Evolutionary conservation across 768 basidiomycete species (phyloP).

Genomic region (Lactifluus pinguis): DNA sequence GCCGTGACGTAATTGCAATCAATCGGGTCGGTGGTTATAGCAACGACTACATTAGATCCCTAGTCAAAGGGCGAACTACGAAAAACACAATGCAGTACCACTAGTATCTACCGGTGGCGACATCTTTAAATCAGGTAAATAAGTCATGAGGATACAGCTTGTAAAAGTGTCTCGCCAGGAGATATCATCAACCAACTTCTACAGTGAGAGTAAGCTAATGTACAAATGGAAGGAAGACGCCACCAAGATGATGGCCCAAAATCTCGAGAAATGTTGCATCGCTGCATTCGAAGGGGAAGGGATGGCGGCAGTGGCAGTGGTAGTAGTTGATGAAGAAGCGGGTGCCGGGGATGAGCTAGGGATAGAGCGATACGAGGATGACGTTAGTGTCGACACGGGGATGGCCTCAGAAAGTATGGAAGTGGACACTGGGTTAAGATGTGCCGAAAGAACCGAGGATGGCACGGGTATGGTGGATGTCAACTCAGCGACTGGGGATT

Average conservation of each 20-base stretch:
- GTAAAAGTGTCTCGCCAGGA: background rate
- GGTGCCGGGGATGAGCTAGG: background rate
- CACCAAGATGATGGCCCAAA: background rate
- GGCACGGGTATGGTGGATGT: constrained; percentile 37
- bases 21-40: no score
- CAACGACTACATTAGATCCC: no score
- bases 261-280: background rate
- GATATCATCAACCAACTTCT: background rate
- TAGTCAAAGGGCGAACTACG: no score
- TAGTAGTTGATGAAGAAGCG: background rate
- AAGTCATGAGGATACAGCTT: background rate
- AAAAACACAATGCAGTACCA: no score
- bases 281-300: background rate
- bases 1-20: background rate
- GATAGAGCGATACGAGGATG: background rate
- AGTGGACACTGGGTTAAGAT: background rate
- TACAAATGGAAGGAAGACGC: background rate
- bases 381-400: background rate
- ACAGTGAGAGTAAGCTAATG: background rate
- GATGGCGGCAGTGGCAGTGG: background rate
- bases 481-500: constrained; percentile 39
- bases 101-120: no score
- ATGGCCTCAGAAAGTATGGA: background rate
- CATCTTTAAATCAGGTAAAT: no score
- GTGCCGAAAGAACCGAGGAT: constrained; percentile 25